Conservation (phyloP, 371 early-diverging fungal species). For the Mortierella sp. region DNA sequence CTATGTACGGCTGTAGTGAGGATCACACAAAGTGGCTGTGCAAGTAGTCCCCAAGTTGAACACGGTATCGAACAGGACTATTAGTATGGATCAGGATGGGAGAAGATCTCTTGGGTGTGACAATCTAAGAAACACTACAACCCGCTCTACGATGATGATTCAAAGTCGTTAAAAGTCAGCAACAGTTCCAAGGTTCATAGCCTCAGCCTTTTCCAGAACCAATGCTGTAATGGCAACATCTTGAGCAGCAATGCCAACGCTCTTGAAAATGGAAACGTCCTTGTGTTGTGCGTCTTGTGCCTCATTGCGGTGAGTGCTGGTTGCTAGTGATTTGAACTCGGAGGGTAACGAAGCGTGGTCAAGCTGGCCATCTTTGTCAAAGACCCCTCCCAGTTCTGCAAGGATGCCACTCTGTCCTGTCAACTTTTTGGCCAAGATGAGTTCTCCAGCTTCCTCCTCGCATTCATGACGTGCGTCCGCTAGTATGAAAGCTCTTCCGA, state of each 20-base stretch:
- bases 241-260: slow-evolving; percentile 72
- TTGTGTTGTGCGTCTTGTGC: background rate
- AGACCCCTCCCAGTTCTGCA: slow-evolving; percentile 60
- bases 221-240: slow-evolving; percentile 68
- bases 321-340: slow-evolving; percentile 8
- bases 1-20: too few species aligned
- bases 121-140: too few species aligned
- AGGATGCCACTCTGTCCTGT: slow-evolving; percentile 44
- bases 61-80: too few species aligned
- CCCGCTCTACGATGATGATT: too few species aligned
- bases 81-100: too few species aligned
- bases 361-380: slow-evolving; percentile 31
- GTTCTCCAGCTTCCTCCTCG: slow-evolving; percentile 66
- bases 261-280: slow-evolving; percentile 69
- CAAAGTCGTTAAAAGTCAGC: slow-evolving; percentile 54
- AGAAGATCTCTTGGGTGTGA: too few species aligned
- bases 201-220: slow-evolving; percentile 60
- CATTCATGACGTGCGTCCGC: slow-evolving; percentile 66
- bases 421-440: slow-evolving; percentile 58
- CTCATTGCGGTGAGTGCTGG: background rate
- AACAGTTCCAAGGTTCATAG: slow-evolving; percentile 52
- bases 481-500: slow-evolving; percentile 56
- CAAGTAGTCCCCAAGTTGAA: too few species aligned
- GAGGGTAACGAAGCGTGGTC: slow-evolving; percentile 13
- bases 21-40: too few species aligned